phyloP scores from a whole-genome alignment of 495 filamentous ascomycete genomes.

The Penicillium desertorum region DNA sequence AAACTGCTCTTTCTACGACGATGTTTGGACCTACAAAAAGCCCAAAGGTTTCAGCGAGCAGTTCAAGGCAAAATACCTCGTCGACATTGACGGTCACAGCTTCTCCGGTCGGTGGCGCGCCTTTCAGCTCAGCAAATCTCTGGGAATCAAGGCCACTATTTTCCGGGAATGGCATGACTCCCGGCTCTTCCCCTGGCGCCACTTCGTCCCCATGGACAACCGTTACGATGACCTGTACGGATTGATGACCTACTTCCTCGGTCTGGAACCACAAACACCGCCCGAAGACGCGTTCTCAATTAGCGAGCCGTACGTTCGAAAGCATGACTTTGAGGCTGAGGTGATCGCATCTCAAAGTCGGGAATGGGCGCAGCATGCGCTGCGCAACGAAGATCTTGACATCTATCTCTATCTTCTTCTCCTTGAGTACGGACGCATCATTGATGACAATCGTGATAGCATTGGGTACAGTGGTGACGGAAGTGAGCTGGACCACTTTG shows the following conservation, averaged over 20 bases:
- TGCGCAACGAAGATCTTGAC: conserved; percentile 70
- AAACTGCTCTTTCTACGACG: conserved; percentile 44
- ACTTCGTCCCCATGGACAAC: conserved; percentile 85
- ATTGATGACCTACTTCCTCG: conserved; percentile 78
- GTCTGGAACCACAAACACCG: conserved; percentile 36
- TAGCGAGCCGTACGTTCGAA: conserved; percentile 20
- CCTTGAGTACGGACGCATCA: conserved; percentile 68
- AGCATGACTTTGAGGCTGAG: conserved; percentile 59
- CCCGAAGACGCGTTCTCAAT: neutral
- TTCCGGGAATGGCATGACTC: conserved; percentile 77
- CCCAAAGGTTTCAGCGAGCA: conserved; percentile 44
- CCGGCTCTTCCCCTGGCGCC: conserved; percentile 66
- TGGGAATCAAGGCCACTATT: conserved; percentile 71
- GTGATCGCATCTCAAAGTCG: conserved; percentile 62
- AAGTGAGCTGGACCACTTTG: conserved; percentile 29
- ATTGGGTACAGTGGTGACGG: conserved; percentile 64
- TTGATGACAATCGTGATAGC: conserved; percentile 62
- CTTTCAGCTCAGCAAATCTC: conserved; percentile 61
- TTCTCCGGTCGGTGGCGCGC: conserved; percentile 71
- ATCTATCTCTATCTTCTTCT: conserved; percentile 67
- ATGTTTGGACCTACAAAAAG: conserved; percentile 29
- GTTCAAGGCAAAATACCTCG: conserved; percentile 60
- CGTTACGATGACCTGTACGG: conserved; percentile 72
- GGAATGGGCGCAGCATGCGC: conserved; percentile 66
- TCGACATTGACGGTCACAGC: conserved; percentile 71